Percentiles rank a stretch among this genome's conserved stretches.
These are phyloP conservation scores for Skeletonema tropicum DNA, from an alignment of 108 stramenopile species.

Conservation along the genomic window DNA sequence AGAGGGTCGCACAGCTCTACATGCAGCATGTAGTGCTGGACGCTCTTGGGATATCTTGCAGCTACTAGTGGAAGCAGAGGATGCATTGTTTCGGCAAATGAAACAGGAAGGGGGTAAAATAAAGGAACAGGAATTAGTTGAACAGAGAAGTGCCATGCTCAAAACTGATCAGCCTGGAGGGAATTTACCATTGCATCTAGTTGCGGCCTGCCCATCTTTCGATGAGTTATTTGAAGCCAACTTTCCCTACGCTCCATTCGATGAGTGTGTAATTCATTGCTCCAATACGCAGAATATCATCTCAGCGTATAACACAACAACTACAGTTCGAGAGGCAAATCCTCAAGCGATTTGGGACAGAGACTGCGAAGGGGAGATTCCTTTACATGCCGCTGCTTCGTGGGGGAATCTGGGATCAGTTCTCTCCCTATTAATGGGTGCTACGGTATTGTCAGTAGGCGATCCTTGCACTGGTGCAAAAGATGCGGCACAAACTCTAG, in stretches of 20 bases:
- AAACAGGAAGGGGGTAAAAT: neutral
- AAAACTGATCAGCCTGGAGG: slow-evolving; percentile 34
- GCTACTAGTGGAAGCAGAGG: slow-evolving; percentile 24
- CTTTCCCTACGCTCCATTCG: neutral
- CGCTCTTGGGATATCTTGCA: slow-evolving; percentile 30
- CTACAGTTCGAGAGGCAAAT: slow-evolving; percentile 16
- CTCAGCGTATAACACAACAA: slow-evolving; percentile 30
- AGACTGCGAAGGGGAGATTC: slow-evolving; percentile 41
- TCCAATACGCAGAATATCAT: slow-evolving; percentile 16
- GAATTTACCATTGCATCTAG: slow-evolving; percentile 24
- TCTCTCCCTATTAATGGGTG: slow-evolving; percentile 21
- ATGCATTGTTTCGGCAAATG: neutral
- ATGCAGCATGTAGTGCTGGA: slow-evolving; percentile 38
- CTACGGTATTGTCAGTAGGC: neutral
- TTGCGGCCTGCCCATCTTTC: slow-evolving; percentile 37
- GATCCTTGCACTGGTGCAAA: neutral
- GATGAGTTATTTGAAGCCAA: slow-evolving; percentile 13
- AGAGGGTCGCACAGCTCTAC: slow-evolving; percentile 41
- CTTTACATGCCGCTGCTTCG: slow-evolving; percentile 41
- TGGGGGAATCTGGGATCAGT: slow-evolving; percentile 35
- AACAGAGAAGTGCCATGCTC: slow-evolving; percentile 9
- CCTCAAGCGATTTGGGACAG: slow-evolving; percentile 38
- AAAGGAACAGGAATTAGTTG: neutral
- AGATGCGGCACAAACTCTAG: slow-evolving; percentile 15
- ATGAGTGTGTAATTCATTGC: slow-evolving; percentile 11